These are phyloP conservation scores for Phytophthora meadii DNA, from an alignment of 352 stramenopile species.

Conservation along the genomic window DNA sequence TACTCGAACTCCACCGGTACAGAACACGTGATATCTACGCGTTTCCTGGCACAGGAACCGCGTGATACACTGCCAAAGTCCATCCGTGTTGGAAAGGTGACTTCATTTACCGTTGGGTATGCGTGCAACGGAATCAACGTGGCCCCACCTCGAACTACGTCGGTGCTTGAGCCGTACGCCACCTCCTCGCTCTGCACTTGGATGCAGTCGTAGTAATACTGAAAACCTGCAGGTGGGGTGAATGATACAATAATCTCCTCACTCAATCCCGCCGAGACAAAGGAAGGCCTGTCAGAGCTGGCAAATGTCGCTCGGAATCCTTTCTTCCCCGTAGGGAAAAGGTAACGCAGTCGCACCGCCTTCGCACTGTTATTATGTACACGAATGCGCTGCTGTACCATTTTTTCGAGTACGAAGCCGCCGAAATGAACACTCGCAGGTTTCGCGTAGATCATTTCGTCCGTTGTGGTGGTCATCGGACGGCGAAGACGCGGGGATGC, in stretches of 20 bases:
- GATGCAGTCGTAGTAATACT: conserved; percentile 93
- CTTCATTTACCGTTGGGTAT: conserved; percentile 87
- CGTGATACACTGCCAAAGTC: conserved; percentile 83
- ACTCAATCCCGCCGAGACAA: conserved; percentile 75
- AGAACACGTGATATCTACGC: conserved; percentile 67
- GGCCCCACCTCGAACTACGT: conserved; percentile 42
- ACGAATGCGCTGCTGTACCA: conserved; percentile 68
- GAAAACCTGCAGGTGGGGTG: conserved; percentile 60
- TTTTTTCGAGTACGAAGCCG: conserved; percentile 73
- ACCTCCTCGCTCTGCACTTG: conserved; percentile 78
- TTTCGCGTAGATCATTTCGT: conserved; percentile 56
- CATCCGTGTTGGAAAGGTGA: conserved; percentile 76
- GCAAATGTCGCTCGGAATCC: conserved; percentile 67
- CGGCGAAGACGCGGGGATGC: conserved; percentile 31
- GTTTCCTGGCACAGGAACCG: conserved; percentile 44
- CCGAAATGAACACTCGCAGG: conserved; percentile 89
- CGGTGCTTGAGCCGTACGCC: conserved; percentile 64
- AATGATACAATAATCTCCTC: conserved; percentile 87
- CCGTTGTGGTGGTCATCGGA: conserved; percentile 29
- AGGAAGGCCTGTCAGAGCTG: conserved; percentile 51
- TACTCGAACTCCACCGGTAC: conserved; percentile 92
- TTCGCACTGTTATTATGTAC: conserved; percentile 84
- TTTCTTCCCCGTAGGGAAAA: conserved; percentile 47
- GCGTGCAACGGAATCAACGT: conserved; percentile 85
- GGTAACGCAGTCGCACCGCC: conserved; percentile 75